These are phyloP conservation scores for Ophiostoma angusticollis DNA, from an alignment of 2,329 filamentous ascomycete genomes.

Conservation along the genomic window DNA sequence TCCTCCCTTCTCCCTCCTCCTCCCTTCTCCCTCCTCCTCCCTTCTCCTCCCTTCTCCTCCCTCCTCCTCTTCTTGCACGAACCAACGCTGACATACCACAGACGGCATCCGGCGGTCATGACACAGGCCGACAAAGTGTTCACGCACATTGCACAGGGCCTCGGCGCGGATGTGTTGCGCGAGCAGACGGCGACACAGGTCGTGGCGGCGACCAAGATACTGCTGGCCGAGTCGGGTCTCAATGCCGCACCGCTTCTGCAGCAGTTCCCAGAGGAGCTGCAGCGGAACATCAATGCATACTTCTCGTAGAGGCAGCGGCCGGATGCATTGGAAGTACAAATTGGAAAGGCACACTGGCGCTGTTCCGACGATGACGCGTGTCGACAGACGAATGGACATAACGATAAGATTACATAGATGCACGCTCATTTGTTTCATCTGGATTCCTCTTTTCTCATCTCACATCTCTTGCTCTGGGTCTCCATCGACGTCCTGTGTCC, in stretches of 20 bases:
- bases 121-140: slow-evolving; percentile 72
- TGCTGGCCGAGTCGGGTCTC: slow-evolving; percentile 60
- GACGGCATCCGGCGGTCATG: slow-evolving; percentile 74
- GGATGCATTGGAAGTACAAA: not conserved
- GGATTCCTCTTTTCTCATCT: not conserved
- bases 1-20: not conserved
- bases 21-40: not conserved
- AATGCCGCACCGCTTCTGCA: slow-evolving; percentile 65
- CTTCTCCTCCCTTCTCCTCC: not conserved
- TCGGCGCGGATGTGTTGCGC: slow-evolving; percentile 82
- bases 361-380: not conserved
- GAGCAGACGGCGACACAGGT: slow-evolving; percentile 70
- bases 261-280: slow-evolving; percentile 65
- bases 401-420: slow-evolving; percentile 7
- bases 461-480: not conserved
- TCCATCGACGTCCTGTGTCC: not conserved
- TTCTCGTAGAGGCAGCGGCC: slow-evolving; percentile 37
- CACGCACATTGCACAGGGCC: slow-evolving; percentile 69
- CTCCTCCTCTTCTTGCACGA: not conserved
- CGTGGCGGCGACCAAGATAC: slow-evolving; percentile 61
- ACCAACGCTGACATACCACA: slow-evolving; percentile 24
- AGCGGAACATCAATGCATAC: slow-evolving; percentile 65
- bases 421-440: not conserved
- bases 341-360: not conserved
- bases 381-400: slow-evolving; percentile 1